Conservation (phyloP, 1,284 basidiomycete genomes). For the Taiwanofungus camphoratus region DNA sequence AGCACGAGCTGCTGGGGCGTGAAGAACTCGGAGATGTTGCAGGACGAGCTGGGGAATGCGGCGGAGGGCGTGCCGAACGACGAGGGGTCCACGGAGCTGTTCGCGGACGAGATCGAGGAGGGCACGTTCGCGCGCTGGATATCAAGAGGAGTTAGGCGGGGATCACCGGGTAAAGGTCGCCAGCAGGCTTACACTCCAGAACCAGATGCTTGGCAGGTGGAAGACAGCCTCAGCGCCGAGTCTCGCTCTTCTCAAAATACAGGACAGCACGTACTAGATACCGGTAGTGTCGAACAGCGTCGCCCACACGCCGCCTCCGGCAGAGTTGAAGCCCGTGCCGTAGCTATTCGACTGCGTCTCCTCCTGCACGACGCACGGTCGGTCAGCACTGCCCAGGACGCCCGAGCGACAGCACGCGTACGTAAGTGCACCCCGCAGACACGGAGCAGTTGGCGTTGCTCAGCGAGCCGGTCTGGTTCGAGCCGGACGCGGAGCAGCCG, state of each 20-base stretch:
- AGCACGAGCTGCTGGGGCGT: constrained; percentile 46
- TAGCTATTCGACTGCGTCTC: constrained; percentile 49
- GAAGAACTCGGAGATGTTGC: constrained; percentile 47
- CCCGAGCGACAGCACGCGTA: constrained; percentile 6
- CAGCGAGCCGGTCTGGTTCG: constrained; percentile 33
- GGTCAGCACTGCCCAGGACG: too few species aligned
- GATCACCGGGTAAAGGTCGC: not conserved
- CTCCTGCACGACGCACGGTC: constrained; percentile 14
- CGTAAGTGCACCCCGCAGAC: constrained; percentile 48
- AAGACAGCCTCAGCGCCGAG: not conserved
- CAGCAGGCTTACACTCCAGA: constrained; percentile 46
- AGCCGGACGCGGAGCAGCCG: constrained; percentile 30
- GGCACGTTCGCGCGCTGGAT: constrained; percentile 35
- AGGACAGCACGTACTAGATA: constrained; percentile 19
- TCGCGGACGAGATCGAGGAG: constrained; percentile 19
- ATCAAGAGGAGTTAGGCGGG: constrained; percentile 8
- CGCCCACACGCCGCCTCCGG: constrained; percentile 63
- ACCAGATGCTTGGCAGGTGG: constrained; percentile 56
- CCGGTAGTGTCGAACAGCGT: constrained; percentile 53
- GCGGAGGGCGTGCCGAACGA: constrained; percentile 58
- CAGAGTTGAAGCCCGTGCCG: constrained; percentile 45
- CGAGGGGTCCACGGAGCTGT: constrained; percentile 39
- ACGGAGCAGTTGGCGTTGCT: constrained; percentile 36
- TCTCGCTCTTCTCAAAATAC: constrained; percentile 1
- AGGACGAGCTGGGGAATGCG: constrained; percentile 42